Evolutionary conservation across 2,329 filamentous ascomycete genomes (phyloP), one percentile per base, ranked within the genome.

Genomic region (Rhynchosporium graminicola): DNA sequence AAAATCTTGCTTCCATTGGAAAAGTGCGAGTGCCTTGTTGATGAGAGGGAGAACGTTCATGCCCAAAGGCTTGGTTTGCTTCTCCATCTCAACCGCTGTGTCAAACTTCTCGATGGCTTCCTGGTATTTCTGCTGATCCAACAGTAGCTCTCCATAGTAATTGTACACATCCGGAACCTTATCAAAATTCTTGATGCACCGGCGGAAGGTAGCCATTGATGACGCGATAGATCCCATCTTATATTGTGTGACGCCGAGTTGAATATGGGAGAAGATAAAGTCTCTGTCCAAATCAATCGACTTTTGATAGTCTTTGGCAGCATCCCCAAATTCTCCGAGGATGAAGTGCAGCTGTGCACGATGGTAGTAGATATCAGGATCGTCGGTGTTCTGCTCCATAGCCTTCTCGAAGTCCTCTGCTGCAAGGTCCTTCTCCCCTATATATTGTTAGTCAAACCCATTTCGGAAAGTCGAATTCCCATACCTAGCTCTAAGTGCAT

Each of bases 181-280:
- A 74, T 92, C 90, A 75, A 99, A 99, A 80, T 97, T 97, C 88
- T 98, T 99, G 77, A 97, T 93, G 78, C 92, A 97, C 67, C 93
- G 86, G 71, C 94, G 87, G 87, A 99, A 98, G 5, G 95, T 99
- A 42, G 95, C 94, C 92, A 98, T 98, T 52, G 93, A 97, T 8
- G 93, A 97, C 7, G 95, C 95, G 63, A 99, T 90, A 36, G 92
- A 97, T 70, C 95, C 95, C 90, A 98, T 96, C 87, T 99, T 99
- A 83, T 99, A 99, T 79, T 99, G 95, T 56, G 95, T 99, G 58
- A 99, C 95, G 76, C 95, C 95, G 48, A 99, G 90, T 79, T 99
- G 95, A 73, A 99, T 99, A 80, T 99, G 95, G 7, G 94, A 98
- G 84, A 97, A 99, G 80, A 99, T 99, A 78, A 99, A 99, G 70